Evolutionary conservation across 179 eudicot species (phyloP), one percentile per base, ranked within the genome.

Genomic region (Spergularia azorica): DNA sequence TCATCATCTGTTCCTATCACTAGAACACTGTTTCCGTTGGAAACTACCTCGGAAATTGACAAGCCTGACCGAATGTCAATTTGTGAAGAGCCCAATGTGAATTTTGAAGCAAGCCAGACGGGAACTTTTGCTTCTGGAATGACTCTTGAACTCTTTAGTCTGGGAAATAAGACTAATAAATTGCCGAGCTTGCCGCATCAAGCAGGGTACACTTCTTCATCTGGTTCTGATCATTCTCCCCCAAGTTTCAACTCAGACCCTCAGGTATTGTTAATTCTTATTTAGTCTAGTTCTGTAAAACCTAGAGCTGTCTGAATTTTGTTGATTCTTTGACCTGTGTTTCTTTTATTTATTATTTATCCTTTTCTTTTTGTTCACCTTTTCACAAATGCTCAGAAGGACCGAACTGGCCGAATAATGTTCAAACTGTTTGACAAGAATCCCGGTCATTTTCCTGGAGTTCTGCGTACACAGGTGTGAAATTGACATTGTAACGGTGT

Each of bases 141-240:
- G 71, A 86, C 91, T 50, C 90, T 90, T 84, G 90, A 88, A 71
- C 95, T 92, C 71, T 90, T 90, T 83, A 87, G 88, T 73, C 74
- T 79, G 21, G 64, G 86, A 48, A 83, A 72, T 38, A 76, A 41
- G 60, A 75, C 72, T 51, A 75, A 75, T 76, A 79, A 84, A 5
- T 67, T 76, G 74, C 90, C 84, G 58, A 83, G 74, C 66, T 80
- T 76, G 61, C 89, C 91, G 2, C 75, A 86, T 72, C 91, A 80
- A 81, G 90, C 87, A 43, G 90, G 90, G 59, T 89, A 84, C 80
- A 80, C 91, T 48, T 87, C 92, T 12, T 92, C 97, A 38, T 88
- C 94, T 76, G 91, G 90, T 43, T 92, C 97, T 43, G 93, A 92
- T 84, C 90, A 86, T 79, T 92, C 97, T 70, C 93, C 97, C 55